Evolutionary conservation across 164 flowering plant species (phyloP).

Genomic region (Dillenia suffruticosa): DNA sequence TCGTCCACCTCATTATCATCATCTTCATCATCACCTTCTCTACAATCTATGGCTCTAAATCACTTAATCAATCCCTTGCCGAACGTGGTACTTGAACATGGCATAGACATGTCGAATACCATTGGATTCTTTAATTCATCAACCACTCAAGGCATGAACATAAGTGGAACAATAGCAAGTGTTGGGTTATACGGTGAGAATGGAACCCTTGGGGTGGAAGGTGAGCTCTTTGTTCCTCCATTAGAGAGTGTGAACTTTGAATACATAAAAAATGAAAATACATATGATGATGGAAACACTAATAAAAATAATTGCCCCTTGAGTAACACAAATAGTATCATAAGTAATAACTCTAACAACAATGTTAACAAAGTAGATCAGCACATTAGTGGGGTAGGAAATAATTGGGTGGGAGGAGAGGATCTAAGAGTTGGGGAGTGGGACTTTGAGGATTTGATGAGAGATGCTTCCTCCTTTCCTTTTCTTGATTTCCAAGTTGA

Average conservation of each 20-base stretch:
- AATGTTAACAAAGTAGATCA: slow-evolving; percentile 23
- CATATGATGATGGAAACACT: slow-evolving; percentile 13
- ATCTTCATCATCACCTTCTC: slow-evolving; percentile 27
- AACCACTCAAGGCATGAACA: slow-evolving; percentile 16
- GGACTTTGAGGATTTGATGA: slow-evolving; percentile 85
- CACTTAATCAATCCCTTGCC: slow-evolving; percentile 29
- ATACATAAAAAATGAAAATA: not conserved
- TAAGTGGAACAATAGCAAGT: slow-evolving; percentile 12
- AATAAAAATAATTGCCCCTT: slow-evolving; percentile 5
- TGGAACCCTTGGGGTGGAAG: slow-evolving; percentile 21
- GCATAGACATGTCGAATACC: slow-evolving; percentile 7
- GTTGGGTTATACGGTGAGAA: slow-evolving; percentile 31
- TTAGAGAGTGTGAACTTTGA: slow-evolving; percentile 41
- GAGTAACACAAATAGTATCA: slow-evolving; percentile 9
- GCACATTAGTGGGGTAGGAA: slow-evolving; percentile 24
- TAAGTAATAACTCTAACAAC: slow-evolving; percentile 9
- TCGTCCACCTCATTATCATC: slow-evolving; percentile 14
- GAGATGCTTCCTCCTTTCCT: slow-evolving; percentile 61
- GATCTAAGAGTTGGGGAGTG: slow-evolving; percentile 63
- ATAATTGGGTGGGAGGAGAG: slow-evolving; percentile 49
- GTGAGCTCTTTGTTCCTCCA: slow-evolving; percentile 44
- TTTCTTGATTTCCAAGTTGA: slow-evolving; percentile 62
- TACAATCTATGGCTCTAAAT: slow-evolving; percentile 28
- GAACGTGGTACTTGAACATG: slow-evolving; percentile 14
- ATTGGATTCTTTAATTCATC: slow-evolving; percentile 19